These are phyloP conservation scores for Trichoderma sp. DNA, from an alignment of 2,329 filamentous ascomycete species.

Conservation along the genomic window DNA sequence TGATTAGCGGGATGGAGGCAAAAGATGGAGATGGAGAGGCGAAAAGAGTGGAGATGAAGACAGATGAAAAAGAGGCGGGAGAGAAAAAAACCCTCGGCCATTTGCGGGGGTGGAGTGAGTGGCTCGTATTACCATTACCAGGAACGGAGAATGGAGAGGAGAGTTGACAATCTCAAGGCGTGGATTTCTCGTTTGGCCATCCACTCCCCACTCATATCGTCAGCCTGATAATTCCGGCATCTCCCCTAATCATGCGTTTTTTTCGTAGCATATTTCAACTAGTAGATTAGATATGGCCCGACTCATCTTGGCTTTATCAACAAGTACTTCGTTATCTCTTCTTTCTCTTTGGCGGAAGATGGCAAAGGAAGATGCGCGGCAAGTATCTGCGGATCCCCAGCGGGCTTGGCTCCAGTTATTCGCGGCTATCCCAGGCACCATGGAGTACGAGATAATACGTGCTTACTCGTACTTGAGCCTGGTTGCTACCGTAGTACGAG, in stretches of 20 bases:
- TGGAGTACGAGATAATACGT: background rate
- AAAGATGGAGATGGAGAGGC: background rate
- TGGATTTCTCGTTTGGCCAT: background rate
- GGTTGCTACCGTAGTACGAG: background rate
- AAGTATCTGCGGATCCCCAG: background rate
- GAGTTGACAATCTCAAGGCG: background rate
- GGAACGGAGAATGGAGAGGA: background rate
- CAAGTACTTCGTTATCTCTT: background rate
- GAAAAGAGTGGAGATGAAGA: background rate
- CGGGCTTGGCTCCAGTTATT: background rate
- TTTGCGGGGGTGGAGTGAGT: background rate
- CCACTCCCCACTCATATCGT: background rate
- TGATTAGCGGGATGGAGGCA: background rate
- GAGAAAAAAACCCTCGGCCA: background rate
- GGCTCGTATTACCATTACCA: background rate
- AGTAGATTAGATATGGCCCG: background rate
- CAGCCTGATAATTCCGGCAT: background rate
- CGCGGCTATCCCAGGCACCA: background rate
- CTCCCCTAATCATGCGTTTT: background rate
- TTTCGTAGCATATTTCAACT: no score
- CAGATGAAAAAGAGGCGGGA: background rate
- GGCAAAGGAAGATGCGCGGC: background rate
- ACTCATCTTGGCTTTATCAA: background rate
- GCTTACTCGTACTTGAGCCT: background rate
- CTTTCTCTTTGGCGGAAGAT: background rate